These are phyloP conservation scores for Fistulifera pelliculosa DNA, from an alignment of 108 stramenopile species.

Conservation along the genomic window DNA sequence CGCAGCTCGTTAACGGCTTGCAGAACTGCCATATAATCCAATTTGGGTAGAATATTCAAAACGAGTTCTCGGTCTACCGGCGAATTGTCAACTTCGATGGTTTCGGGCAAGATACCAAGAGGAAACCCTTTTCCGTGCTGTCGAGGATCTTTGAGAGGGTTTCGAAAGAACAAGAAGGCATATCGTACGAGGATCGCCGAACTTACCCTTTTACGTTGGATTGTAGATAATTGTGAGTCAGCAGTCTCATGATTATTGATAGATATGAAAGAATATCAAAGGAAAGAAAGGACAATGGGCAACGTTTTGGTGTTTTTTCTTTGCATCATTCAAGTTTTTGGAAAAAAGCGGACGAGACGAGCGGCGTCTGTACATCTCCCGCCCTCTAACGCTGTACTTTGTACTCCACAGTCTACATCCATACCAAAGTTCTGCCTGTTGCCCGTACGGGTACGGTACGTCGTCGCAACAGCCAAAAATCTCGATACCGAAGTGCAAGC, in stretches of 20 bases:
- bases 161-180: too few species aligned
- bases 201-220: conserved; percentile 5
- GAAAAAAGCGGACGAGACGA: too few species aligned
- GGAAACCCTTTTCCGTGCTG: conserved; percentile 77
- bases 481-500: neutral
- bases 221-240: conserved; percentile 5
- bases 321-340: too few species aligned
- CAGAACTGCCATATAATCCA: conserved; percentile 53
- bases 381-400: neutral
- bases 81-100: conserved; percentile 49
- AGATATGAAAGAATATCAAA: neutral
- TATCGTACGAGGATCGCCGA: neutral
- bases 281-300: neutral
- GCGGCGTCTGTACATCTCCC: neutral
- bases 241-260: conserved; percentile 1
- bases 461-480: neutral
- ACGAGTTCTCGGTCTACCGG: conserved; percentile 60
- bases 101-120: conserved; percentile 56
- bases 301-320: too few species aligned
- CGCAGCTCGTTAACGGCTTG: conserved; percentile 39
- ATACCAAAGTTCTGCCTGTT: neutral
- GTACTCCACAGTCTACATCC: neutral
- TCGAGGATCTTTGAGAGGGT: too few species aligned
- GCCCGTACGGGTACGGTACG: too few species aligned
- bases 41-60: conserved; percentile 48